Evolutionary conservation across 345 rosid genomes (phyloP).

Genomic region (Arabidopsis thaliana): DNA sequence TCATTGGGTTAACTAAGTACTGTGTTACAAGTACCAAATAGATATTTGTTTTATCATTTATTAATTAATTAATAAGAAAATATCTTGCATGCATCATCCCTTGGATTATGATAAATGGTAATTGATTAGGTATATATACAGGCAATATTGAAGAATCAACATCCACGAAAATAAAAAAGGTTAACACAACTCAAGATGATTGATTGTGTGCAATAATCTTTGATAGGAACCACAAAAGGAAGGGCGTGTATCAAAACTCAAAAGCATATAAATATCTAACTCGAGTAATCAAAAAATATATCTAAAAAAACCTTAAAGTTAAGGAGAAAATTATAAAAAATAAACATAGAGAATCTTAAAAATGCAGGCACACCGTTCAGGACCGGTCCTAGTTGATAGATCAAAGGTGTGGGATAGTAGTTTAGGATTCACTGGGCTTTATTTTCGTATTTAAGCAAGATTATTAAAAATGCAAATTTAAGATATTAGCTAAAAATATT

Average conservation of each 20-base stretch:
- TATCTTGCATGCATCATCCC: conserved; percentile 27
- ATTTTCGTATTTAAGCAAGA: background rate
- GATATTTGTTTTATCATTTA: background rate
- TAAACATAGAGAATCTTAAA: background rate
- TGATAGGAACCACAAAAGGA: conserved; percentile 37
- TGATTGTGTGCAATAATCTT: conserved; percentile 37
- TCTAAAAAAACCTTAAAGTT: background rate
- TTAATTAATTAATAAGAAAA: conserved; percentile 6
- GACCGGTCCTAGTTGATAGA: background rate
- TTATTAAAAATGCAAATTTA: background rate
- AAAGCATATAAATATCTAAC: conserved; percentile 40
- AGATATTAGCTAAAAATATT: background rate
- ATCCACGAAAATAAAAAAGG: conserved; percentile 23
- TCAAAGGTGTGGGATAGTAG: background rate
- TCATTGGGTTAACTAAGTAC: background rate
- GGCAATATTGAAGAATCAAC: conserved; percentile 31
- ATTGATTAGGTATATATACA: conserved; percentile 15
- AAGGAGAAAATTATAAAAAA: background rate
- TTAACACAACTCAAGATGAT: conserved; percentile 32
- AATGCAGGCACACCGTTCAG: conserved; percentile 2
- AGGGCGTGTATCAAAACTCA: conserved; percentile 40
- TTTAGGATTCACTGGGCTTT: background rate
- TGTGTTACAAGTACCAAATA: background rate
- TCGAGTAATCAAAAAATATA: background rate
- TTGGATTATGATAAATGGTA: conserved; percentile 13